Base-by-base conservation (phyloP, 768 basidiomycete species). In the Lentinula lateritia region DNA sequence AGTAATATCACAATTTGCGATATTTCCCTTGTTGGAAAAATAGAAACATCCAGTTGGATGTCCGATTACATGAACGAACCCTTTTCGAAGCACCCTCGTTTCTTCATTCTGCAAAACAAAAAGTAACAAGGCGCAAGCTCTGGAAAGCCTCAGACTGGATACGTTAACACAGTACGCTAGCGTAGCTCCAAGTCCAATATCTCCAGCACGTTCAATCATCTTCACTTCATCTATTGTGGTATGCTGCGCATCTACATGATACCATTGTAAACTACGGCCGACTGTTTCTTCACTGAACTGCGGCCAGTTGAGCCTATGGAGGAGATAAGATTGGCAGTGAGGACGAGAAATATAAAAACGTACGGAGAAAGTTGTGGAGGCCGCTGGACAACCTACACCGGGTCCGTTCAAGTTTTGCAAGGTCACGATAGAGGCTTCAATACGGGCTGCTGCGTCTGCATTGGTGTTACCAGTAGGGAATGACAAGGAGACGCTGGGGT, bases 381-480 rank as follows among this genome's bases (percentile, higher is more conserved):
- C 81, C 13, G 82, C 81, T 5, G 89, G 88, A 69, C 87, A 90
- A 13, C 88, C 90, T 5, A 78, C 71, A 42, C 89, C 90, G 0
- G 86, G 77, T 1, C 88, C 89, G 53, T 79, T 75, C 45, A 91
- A 70, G 70, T 91, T 92, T 74, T 92, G 90, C n/a, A 91, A 74
- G 6, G 89, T 87, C 41, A 88, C 80, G 10, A 84, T 67, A 5
- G 83, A 79, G 32, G 88, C 79, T 52, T 83, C 74, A 62, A 91
- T 75, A 36, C 89, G 84, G 0, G 84, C 75, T 50, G 81, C 71
- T 67, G 84, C 77, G 52, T 83, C 82, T 7, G 70, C 72, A 60
- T 75, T 78, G 6, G 82, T 83, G 64, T 77, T 74, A 65, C 84
- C 87, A 1, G 80, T 80, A 2, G 88, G 89, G 79, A 88, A 92